phyloP scores from a whole-genome alignment of 768 basidiomycete species.

The Fomitopsis pulvina region DNA sequence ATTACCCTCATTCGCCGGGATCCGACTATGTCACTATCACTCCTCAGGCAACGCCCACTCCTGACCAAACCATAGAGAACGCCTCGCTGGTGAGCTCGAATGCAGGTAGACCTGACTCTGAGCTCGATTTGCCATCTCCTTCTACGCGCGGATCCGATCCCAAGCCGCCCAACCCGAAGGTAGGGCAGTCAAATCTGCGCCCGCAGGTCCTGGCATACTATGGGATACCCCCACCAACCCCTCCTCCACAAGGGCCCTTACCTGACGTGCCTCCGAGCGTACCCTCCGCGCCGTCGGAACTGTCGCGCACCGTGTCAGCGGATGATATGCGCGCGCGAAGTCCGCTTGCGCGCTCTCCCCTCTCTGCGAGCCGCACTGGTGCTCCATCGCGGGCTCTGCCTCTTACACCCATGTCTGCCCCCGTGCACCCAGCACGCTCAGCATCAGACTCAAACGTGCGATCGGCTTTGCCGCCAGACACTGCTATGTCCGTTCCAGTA shows the following conservation, averaged over 20 bases:
- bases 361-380: neutral
- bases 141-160: neutral
- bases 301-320: conserved; percentile 11
- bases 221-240: conserved; percentile 19
- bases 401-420: neutral
- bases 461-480: neutral
- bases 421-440: conserved; percentile 5
- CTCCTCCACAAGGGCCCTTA: conserved; percentile 19
- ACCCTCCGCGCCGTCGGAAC: neutral
- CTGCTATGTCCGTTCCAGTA: conserved; percentile 3
- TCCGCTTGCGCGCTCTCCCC: neutral
- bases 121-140: neutral
- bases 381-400: conserved; percentile 1
- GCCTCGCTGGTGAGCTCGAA: neutral
- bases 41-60: conserved; percentile 6
- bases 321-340: conserved; percentile 10
- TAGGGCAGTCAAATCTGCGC: conserved; percentile 3
- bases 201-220: conserved; percentile 19
- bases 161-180: conserved; percentile 8
- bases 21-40: conserved; percentile 16
- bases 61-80: no score
- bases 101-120: conserved; percentile 1
- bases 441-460: conserved; percentile 9
- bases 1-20: conserved; percentile 6
- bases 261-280: conserved; percentile 14